These are phyloP conservation scores for Plenodomus biglobosus DNA, from an alignment of 2,329 filamentous ascomycete genomes.

Conservation along the genomic window DNA sequence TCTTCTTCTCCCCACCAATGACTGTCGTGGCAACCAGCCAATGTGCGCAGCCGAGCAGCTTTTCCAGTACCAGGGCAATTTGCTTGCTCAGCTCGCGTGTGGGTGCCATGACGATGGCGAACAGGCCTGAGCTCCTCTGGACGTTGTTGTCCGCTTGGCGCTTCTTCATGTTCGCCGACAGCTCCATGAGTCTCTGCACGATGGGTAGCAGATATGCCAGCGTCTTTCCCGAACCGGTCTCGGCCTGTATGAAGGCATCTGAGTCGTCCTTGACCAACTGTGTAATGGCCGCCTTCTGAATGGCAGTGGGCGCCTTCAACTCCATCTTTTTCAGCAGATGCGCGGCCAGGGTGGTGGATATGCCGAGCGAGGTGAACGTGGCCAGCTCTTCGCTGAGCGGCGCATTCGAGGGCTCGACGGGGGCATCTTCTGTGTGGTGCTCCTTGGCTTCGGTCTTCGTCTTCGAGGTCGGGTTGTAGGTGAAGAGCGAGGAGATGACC, in stretches of 20 bases:
- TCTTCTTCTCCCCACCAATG: constrained; percentile 70
- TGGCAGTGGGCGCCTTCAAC: constrained; percentile 88
- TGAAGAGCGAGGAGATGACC: constrained; percentile 89
- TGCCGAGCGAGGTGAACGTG: constrained; percentile 81
- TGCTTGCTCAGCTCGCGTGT: constrained; percentile 94
- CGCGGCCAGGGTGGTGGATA: constrained; percentile 76
- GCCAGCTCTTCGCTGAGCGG: constrained; percentile 80
- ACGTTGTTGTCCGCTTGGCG: constrained; percentile 53
- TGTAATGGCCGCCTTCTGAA: constrained; percentile 86
- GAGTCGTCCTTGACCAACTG: constrained; percentile 77
- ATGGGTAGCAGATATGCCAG: constrained; percentile 93
- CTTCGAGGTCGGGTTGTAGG: constrained; percentile 77
- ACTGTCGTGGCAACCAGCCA: constrained; percentile 93
- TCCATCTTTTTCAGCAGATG: constrained; percentile 84
- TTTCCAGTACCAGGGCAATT: constrained; percentile 83
- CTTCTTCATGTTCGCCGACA: constrained; percentile 59
- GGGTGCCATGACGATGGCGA: constrained; percentile 90
- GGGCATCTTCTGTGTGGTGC: constrained; percentile 47
- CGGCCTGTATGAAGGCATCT: constrained; percentile 94
- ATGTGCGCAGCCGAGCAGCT: constrained; percentile 81
- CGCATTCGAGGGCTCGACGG: constrained; percentile 81
- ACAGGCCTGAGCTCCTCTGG: constrained; percentile 82
- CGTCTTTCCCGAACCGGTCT: constrained; percentile 97
- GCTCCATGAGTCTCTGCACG: constrained; percentile 79
- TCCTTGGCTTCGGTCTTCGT: constrained; percentile 58